Evolutionary conservation across 1,139 yeast species (phyloP).

Genomic region (Geotrichum bryndzae): DNA sequence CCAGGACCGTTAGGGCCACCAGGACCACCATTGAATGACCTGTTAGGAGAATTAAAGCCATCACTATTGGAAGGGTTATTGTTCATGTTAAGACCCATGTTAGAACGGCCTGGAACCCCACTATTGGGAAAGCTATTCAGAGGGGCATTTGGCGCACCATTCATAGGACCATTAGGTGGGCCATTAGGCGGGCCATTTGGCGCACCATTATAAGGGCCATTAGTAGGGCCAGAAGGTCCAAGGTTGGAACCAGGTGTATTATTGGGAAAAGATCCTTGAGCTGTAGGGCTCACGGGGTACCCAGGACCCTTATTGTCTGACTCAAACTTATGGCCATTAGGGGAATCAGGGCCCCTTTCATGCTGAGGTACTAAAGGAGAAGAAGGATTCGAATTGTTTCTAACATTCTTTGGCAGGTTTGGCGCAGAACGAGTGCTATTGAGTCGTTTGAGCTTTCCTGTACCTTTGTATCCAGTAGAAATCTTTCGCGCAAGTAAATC

Average conservation of each 20-base stretch:
- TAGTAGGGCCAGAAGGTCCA: not conserved
- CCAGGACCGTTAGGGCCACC: not conserved
- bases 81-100: not conserved
- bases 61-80: not conserved
- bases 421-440: not conserved
- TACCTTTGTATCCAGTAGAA: conserved; percentile 68
- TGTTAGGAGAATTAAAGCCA: not conserved
- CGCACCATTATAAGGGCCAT: not conserved
- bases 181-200: too few relatives aligned
- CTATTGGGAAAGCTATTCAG: not conserved
- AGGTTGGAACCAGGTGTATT: not conserved
- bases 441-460: not conserved
- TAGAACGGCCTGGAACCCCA: not conserved
- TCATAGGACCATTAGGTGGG: not conserved
- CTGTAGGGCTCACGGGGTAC: not conserved
- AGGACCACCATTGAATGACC: not conserved
- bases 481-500: conserved; percentile 58
- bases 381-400: conserved; percentile 1
- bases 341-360: not conserved
- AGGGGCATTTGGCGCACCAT: not conserved
- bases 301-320: not conserved
- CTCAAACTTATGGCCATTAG: not conserved
- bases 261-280: not conserved
- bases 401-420: not conserved
- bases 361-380: conserved; percentile 5